Conservation (phyloP, 1,284 basidiomycete species). For the Papiliotrema flavescens region DNA sequence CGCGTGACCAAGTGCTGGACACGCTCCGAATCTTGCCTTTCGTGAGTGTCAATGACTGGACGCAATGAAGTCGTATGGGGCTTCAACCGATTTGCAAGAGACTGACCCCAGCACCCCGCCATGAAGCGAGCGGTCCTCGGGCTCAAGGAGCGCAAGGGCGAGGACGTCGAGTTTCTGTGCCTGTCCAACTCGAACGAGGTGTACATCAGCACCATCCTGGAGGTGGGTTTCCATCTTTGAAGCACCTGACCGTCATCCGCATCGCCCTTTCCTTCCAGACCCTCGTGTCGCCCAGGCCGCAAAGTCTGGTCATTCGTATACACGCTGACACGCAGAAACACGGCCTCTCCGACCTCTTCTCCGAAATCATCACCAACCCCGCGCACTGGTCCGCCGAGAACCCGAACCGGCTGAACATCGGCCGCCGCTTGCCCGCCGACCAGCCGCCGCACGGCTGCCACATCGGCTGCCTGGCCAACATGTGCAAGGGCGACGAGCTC, state of each 20-base stretch:
- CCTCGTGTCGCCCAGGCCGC: neutral
- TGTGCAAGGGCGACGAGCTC: conserved; percentile 98
- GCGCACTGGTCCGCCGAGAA: conserved; percentile 67
- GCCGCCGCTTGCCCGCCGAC: conserved; percentile 68
- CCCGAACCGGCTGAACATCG: conserved; percentile 70
- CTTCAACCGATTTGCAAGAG: neutral
- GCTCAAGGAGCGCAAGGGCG: conserved; percentile 61
- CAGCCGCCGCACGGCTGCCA: conserved; percentile 78
- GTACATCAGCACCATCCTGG: conserved; percentile 84
- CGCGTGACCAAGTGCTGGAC: conserved; percentile 68
- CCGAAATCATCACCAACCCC: conserved; percentile 88
- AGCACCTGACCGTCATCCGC: neutral
- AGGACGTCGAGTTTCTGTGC: conserved; percentile 78
- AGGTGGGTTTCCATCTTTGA: conserved; percentile 57
- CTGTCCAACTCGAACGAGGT: conserved; percentile 91
- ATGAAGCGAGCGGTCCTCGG: conserved; percentile 83
- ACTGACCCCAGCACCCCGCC: conserved; percentile 73
- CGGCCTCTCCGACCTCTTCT: conserved; percentile 68
- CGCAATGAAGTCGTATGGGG: neutral
- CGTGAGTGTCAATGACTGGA: conserved; percentile 54
- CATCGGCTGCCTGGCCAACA: conserved; percentile 90
- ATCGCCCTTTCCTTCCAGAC: neutral
- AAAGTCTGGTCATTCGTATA: neutral
- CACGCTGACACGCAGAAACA: conserved; percentile 54
- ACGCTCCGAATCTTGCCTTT: conserved; percentile 80